A percentile compares a stretch with the other conserved stretches of the same genome.
phyloP scores from a whole-genome alignment of 139 green algal species.

The Picochlorum sp. region DNA sequence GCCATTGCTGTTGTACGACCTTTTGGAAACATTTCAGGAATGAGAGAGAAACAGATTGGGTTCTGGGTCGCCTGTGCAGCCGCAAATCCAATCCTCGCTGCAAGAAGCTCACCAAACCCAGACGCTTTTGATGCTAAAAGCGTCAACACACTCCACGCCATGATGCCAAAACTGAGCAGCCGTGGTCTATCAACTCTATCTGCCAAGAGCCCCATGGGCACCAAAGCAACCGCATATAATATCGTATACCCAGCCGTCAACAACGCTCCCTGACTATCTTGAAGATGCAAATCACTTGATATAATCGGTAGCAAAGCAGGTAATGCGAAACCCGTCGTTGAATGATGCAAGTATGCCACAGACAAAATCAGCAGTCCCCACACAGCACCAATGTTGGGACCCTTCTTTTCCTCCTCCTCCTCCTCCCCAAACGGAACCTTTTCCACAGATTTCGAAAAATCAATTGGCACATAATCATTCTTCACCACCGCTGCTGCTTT shows the following conservation, averaged over 20 bases:
- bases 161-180: conserved; percentile 58
- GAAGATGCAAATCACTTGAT: conserved; percentile 56
- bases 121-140: conserved; percentile 43
- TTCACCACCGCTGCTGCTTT: background rate
- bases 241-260: conserved; percentile 56
- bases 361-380: conserved; percentile 64
- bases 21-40: conserved; percentile 81
- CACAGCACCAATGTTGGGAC: conserved; percentile 37
- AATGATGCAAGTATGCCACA: conserved; percentile 76
- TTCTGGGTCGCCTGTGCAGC: conserved; percentile 77
- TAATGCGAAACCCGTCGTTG: conserved; percentile 62
- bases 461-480: background rate
- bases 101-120: conserved; percentile 51
- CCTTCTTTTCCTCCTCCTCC: background rate
- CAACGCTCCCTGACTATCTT: conserved; percentile 50
- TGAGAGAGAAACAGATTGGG: conserved; percentile 70
- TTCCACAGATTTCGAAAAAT: background rate
- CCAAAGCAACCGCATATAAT: conserved; percentile 73
- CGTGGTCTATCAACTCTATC: conserved; percentile 58
- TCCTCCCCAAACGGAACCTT: background rate
- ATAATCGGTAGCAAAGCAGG: conserved; percentile 77
- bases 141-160: conserved; percentile 59
- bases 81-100: conserved; percentile 63
- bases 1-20: conserved; percentile 70
- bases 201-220: conserved; percentile 72